Evolutionary conservation across 2,329 filamentous ascomycete genomes (phyloP).

Genomic region (Exophiala sp.): DNA sequence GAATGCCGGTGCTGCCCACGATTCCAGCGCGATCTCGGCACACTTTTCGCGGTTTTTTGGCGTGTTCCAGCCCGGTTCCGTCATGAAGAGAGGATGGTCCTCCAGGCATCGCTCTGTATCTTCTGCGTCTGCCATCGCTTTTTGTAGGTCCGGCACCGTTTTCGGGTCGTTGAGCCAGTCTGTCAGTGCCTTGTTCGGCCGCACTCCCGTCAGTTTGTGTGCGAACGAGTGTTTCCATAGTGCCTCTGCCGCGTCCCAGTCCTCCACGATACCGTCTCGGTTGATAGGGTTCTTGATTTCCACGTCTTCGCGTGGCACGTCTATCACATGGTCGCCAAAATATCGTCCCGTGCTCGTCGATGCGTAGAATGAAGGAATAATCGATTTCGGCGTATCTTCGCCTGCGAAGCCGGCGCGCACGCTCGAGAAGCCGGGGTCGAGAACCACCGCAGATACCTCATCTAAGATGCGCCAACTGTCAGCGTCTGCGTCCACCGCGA

Average conservation of each 20-base stretch:
- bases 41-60: conserved; percentile 84
- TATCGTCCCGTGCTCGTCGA: conserved; percentile 52
- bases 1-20: conserved; percentile 90
- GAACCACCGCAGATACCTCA: conserved; percentile 93
- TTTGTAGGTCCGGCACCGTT: conserved; percentile 50
- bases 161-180: conserved; percentile 68
- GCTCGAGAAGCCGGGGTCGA: conserved; percentile 87
- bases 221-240: conserved; percentile 92
- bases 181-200: conserved; percentile 61
- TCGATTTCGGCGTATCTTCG: conserved; percentile 92
- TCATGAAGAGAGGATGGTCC: conserved; percentile 88
- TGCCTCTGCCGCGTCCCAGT: conserved; percentile 87
- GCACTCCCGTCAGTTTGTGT: conserved; percentile 74
- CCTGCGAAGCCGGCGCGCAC: conserved; percentile 94
- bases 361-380: conserved; percentile 87
- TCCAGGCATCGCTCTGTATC: conserved; percentile 70
- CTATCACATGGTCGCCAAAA: conserved; percentile 87
- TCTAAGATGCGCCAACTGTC: conserved; percentile 51
- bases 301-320: conserved; percentile 66
- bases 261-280: conserved; percentile 81
- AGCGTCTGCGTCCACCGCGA: not conserved
- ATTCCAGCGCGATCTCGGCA: conserved; percentile 95
- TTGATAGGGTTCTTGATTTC: conserved; percentile 91
- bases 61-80: conserved; percentile 88
- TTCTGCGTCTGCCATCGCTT: conserved; percentile 55